Evolutionary conservation across 164 flowering plant species (phyloP).

Genomic region (Magnolia officinalis): DNA sequence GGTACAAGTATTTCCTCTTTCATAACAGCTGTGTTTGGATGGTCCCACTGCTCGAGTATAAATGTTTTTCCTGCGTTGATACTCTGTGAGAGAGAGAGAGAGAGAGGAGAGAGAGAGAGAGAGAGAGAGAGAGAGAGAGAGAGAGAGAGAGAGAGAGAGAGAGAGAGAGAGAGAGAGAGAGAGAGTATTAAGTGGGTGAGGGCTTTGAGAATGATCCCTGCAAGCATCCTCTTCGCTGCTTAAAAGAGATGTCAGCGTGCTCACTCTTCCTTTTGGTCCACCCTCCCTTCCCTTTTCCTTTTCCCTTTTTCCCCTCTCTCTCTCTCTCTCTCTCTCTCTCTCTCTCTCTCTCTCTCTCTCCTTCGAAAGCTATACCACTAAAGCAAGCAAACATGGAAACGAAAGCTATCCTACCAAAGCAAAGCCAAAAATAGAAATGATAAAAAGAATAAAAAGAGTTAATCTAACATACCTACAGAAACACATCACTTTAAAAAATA

Average conservation of each 20-base stretch:
- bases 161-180: background rate
- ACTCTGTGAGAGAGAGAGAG: no score
- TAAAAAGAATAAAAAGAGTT: background rate
- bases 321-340: constrained; percentile 2
- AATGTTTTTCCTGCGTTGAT: no score
- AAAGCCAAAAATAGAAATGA: background rate
- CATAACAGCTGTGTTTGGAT: no score
- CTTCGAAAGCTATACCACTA: background rate
- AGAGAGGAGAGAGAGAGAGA: background rate
- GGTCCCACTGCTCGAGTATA: no score
- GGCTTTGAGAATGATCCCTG: constrained; percentile 7
- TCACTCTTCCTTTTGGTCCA: background rate
- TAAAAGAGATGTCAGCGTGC: constrained; percentile 10
- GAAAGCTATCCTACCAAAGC: background rate
- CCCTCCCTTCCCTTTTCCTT: background rate
- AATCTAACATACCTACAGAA: background rate
- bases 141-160: no score
- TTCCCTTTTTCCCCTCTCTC: background rate
- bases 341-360: constrained; percentile 2
- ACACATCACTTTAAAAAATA: no score
- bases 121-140: background rate
- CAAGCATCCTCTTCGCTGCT: constrained; percentile 9
- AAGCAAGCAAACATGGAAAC: background rate
- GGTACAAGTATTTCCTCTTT: no score
- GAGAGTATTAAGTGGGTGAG: background rate